Evolutionary conservation across 305 asterid genomes (phyloP), one percentile per base, ranked within the genome.

Genomic region (Rubia tinctorum): DNA sequence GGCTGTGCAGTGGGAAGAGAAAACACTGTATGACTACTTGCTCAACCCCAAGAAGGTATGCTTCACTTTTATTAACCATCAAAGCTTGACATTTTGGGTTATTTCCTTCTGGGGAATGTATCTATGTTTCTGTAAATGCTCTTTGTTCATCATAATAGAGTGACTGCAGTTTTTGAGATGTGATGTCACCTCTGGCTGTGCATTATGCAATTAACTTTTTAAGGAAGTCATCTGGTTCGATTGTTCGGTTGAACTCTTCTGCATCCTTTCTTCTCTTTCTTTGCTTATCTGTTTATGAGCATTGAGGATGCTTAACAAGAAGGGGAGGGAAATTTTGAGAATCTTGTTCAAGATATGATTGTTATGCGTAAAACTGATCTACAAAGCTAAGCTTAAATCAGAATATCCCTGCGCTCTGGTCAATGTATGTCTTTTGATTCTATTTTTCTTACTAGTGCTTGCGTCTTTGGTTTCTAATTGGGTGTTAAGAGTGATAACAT

Each of bases 11-110:
- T 93, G 98, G 98, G 96, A 71, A 79, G 97, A 93, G 88, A 86
- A 84, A 13, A 81, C 98, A 0, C 87, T 93, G 34, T 91, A 93
- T 59, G 97, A 93, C 34, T 93, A 93, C 88, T 82, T 93, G 87
- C 97, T 91, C 22, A 93, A 93, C 69, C 97, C 96, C 6, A 91
- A 89, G 96, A 93, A 93, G 97, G 97, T 93, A 74, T 18, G 45
- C 20, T 8, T 23, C 47, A 53, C 59, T 20, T 12, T 43, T 39
- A 10, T 47, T 63, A 51, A 45, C 56, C 7, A 3, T 27, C 2
- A 39, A 27, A 43, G 69, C 40, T 15, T 58, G 6, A 22, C 20
- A 8, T 22, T 5, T 2, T 55, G 7, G 7, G 18, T 45, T 15
- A 15, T 64, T 64, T 64, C 4, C 23, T 7, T 37, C 20, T 37